Conservation (phyloP, 2,329 filamentous ascomycete genomes). For the Monosporascus sp. region DNA sequence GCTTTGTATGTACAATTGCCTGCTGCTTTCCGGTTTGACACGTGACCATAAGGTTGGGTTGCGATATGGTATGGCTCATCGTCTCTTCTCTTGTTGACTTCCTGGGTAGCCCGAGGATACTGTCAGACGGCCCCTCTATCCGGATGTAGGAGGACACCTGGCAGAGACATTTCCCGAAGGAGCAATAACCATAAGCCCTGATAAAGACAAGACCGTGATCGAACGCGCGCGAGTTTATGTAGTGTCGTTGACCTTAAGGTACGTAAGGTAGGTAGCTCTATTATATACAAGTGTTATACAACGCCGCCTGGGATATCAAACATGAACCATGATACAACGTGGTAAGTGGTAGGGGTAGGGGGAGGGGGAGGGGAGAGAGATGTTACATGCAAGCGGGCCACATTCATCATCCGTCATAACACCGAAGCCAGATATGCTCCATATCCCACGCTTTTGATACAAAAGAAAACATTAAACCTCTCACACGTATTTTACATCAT, state of each 20-base stretch:
- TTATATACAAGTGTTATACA: constrained; percentile 23
- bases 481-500: constrained; percentile 49
- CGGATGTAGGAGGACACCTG: background rate
- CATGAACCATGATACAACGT: constrained; percentile 21
- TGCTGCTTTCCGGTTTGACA: background rate
- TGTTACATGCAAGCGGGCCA: constrained; percentile 29
- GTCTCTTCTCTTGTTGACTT: background rate
- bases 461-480: constrained; percentile 20
- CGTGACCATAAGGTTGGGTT: background rate
- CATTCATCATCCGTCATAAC: constrained; percentile 36
- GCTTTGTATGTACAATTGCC: background rate
- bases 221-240: constrained; percentile 2
- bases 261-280: constrained; percentile 10
- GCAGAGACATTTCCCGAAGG: no score
- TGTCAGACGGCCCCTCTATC: background rate
- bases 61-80: no score
- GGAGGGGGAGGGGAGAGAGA: constrained; percentile 30
- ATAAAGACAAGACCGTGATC: no score
- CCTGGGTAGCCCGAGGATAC: background rate
- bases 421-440: constrained; percentile 44
- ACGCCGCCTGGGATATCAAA: constrained; percentile 28
- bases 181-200: no score
- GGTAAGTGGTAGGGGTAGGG: constrained; percentile 22
- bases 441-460: constrained; percentile 32
- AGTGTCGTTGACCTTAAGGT: no score